Evolutionary conservation across 768 basidiomycete species (phyloP), one percentile per base, ranked within the genome.

Genomic region (Tylopilus subfusipes): DNA sequence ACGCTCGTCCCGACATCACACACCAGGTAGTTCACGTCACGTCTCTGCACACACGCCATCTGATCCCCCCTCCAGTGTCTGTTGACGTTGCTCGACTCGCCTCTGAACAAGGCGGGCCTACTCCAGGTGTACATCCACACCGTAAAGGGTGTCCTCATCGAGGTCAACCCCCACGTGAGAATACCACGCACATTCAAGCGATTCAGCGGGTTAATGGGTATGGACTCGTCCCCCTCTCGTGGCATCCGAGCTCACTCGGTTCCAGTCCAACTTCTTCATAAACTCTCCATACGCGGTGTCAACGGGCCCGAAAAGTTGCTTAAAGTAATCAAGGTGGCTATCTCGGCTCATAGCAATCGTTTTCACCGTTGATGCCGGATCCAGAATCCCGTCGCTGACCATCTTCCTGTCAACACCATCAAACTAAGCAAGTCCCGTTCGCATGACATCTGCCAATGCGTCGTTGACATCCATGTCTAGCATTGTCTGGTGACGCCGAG

Each of bases 111-210:
- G 74, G 91, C 96, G 9, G 97, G 97, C 11, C 74, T 92, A 25
- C 82, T 98, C 12, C 97, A 98, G 71, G 94, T 99, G 18, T 99
- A 96, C 75, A 95, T 99, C 56, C 95, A 98, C 76, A 98, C 97
- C 16, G 90, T 93, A 18, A 92, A 90, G 64, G 94, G 94, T 36
- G 90, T 94, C 13, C 82, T 99, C 43, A 98, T 99, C 68, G 96
- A 99, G 73, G 93, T 98, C 62, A 98, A 99, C 71, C 97, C 97
- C 3, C 89, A 92, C 73, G 94, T 98, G 12, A 83, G 97, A 52
- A 99, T 99, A 64, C 97, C 97, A 12, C 82, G 97, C 58, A 99
- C 97, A 13, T 98, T 99, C 74, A 99, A 99, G 74, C 85, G 97
- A 11, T 99, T 99, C 74, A 93, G 92, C 54, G 97, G 97, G 21